These are phyloP conservation scores for Monilinia aucupariae DNA, from an alignment of 2,329 filamentous ascomycete species.

Conservation along the genomic window DNA sequence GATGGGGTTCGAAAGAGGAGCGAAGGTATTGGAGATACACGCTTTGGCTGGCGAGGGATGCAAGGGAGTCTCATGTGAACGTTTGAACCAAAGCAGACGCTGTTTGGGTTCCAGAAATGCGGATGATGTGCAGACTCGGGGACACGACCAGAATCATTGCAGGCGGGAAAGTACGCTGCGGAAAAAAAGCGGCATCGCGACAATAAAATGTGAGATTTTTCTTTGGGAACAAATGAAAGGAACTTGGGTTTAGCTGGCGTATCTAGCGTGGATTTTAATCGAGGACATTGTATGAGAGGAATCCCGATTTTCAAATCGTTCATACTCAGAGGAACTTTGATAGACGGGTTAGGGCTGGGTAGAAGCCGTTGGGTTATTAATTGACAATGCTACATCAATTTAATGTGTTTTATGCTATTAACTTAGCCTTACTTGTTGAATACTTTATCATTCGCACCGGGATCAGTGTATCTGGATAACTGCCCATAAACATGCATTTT, in stretches of 20 bases:
- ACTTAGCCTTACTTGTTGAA: not conserved
- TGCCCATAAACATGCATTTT: not conserved
- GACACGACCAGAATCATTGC: slow-evolving; percentile 81
- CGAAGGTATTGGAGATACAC: too few species aligned
- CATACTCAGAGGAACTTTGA: slow-evolving; percentile 1
- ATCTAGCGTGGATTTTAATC: not conserved
- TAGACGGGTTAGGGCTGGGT: not conserved
- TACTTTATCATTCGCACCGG: too few species aligned
- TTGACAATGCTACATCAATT: not conserved
- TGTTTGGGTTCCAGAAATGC: slow-evolving; percentile 76
- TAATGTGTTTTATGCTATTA: not conserved
- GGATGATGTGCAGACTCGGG: slow-evolving; percentile 78
- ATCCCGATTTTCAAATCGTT: not conserved
- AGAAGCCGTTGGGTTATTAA: not conserved
- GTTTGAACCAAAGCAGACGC: slow-evolving; percentile 53
- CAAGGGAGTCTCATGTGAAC: not conserved
- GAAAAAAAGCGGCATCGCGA: not conserved
- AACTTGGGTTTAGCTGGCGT: not conserved
- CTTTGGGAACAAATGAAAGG: not conserved
- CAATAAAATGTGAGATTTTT: not conserved
- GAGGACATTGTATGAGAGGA: not conserved
- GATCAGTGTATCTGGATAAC: not conserved
- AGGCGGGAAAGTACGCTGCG: slow-evolving; percentile 67
- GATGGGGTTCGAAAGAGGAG: slow-evolving; percentile 29
- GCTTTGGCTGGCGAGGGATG: not conserved